A percentile compares a stretch with the other conserved stretches of the same genome.
Evolutionary conservation across 768 basidiomycete species (phyloP).

Genomic region (Pleurotus citrinopileatus): DNA sequence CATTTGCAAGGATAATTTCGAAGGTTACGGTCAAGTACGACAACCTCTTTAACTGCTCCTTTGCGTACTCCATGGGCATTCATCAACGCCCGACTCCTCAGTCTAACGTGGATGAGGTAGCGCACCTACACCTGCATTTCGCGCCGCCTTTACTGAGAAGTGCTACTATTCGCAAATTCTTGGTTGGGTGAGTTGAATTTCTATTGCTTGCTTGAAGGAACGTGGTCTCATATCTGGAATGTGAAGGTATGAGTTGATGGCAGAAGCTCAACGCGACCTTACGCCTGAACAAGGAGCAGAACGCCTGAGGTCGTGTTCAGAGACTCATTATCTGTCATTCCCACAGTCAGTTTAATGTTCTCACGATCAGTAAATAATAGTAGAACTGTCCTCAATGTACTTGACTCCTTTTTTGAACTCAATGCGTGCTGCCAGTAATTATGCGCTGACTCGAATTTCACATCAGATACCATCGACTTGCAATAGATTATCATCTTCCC

Average conservation of each 20-base stretch:
- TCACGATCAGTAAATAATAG: not conserved
- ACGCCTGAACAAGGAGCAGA: slow-evolving; percentile 86
- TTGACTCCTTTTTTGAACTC: not conserved
- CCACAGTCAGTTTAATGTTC: slow-evolving; percentile 59
- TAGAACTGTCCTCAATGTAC: too few species aligned
- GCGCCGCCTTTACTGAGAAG: slow-evolving; percentile 81
- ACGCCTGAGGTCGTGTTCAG: slow-evolving; percentile 50
- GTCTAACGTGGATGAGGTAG: slow-evolving; percentile 46
- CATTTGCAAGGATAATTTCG: slow-evolving; percentile 69
- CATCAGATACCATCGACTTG: not conserved
- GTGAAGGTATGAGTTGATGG: slow-evolving; percentile 83
- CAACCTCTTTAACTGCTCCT: slow-evolving; percentile 81
- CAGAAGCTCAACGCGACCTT: slow-evolving; percentile 85
- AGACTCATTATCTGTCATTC: too few species aligned
- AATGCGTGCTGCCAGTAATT: not conserved
- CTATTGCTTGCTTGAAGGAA: too few species aligned
- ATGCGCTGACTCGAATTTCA: not conserved
- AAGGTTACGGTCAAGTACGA: slow-evolving; percentile 67
- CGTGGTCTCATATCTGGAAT: too few species aligned
- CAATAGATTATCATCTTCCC: not conserved
- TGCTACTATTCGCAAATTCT: slow-evolving; percentile 81
- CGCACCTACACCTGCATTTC: slow-evolving; percentile 87
- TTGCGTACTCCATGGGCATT: slow-evolving; percentile 93
- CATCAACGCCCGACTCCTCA: slow-evolving; percentile 76
- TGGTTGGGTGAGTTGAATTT: slow-evolving; percentile 67